Base-by-base conservation (phyloP, 1,139 yeast genomes). In the Ashbya aceris region DNA sequence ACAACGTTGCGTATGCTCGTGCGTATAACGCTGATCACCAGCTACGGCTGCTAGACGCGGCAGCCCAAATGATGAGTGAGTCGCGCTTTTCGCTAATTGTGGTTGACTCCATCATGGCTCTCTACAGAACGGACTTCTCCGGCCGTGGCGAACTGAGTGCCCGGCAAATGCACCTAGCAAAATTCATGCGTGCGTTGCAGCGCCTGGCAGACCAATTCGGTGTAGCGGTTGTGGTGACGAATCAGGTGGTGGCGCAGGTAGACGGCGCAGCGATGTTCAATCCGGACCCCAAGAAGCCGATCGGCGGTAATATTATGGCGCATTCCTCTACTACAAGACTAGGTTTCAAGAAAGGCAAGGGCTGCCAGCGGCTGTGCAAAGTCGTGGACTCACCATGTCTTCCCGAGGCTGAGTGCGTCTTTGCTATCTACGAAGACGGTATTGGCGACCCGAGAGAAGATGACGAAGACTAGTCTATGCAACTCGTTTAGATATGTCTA, bases 281-380 rank as follows among this genome's bases (percentile, higher is more conserved):
- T 54, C 94, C 96, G 0, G 98, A 91, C 61, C 97, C 98, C n/a
- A 93, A 93, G 64, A 93, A 93, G 62, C 98, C 99, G 8, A 91
- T 93, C 54, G 99, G 99, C 45, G 99, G 99, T 55, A 91, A 93
- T 58, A 91, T 93, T 54, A 82, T 93, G 64, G 98, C 98, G 1
- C 99, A 93, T 62, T 81, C 95, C 17, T 86, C 96, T 3, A 91
- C 97, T 8, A 91, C 98, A 1, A 74, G 97, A 54, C 73, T 91
- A 48, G 83, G 86, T 39, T 79, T 91, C 61, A 82, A 82, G 58
- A 91, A 91, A 68, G 96, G 96, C 37, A 76, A 83, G 52, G 96
- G 82, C 14, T 95, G 87, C 54, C 91, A 85, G 56, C 79, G 98
- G 69, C 81, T 86, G 33, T 91, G 97, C 67, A 87, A 86, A 63